These are phyloP conservation scores for Xylaria venustula DNA, from an alignment of 495 filamentous ascomycete species.

Conservation along the genomic window DNA sequence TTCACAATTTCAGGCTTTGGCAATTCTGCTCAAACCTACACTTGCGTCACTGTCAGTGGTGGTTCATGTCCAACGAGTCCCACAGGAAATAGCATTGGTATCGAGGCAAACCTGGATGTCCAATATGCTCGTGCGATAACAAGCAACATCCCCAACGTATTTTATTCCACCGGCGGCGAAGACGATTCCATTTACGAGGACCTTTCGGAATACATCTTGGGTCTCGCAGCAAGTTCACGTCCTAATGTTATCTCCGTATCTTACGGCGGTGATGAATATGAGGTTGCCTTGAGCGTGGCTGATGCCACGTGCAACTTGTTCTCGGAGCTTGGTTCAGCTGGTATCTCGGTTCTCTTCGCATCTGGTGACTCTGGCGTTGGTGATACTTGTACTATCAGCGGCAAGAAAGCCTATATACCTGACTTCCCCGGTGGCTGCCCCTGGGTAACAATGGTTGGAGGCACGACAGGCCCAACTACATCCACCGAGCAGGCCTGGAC, in stretches of 20 bases:
- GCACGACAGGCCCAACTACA: too few species aligned
- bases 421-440: conserved; percentile 70
- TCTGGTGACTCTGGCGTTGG: conserved; percentile 65
- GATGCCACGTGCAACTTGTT: conserved; percentile 66
- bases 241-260: conserved; percentile 75
- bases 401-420: conserved; percentile 59
- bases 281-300: conserved; percentile 65
- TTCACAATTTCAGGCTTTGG: too few species aligned
- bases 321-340: conserved; percentile 65
- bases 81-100: too few species aligned
- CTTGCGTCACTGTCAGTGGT: too few species aligned
- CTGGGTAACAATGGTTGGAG: conserved; percentile 69
- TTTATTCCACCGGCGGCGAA: too few species aligned
- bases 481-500: conserved; percentile 48
- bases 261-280: conserved; percentile 81
- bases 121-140: too few species aligned
- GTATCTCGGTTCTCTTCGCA: conserved; percentile 71
- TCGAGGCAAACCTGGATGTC: conserved; percentile 76
- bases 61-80: too few species aligned
- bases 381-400: conserved; percentile 68
- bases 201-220: conserved; percentile 57
- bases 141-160: too few species aligned
- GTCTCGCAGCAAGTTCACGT: conserved; percentile 48
- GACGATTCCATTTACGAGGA: conserved; percentile 65
- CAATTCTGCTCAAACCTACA: too few species aligned